Percentiles rank a stretch among this genome's conserved stretches.
These are phyloP conservation scores for Phialophora verrucosa DNA, from an alignment of 2,329 filamentous ascomycete genomes.

Conservation along the genomic window DNA sequence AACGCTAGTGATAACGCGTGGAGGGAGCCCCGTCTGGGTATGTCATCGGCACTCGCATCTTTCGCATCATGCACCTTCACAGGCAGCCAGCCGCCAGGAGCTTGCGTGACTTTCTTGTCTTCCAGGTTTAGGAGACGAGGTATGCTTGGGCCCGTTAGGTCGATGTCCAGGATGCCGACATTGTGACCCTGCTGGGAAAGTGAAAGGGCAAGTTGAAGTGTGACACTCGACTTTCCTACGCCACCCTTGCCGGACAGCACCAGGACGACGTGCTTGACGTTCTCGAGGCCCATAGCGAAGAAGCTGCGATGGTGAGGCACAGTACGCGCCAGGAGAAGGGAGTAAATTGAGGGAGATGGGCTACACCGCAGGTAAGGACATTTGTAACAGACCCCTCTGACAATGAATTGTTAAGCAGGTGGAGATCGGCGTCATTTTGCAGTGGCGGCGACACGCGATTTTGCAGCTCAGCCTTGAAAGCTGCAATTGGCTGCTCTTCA, in stretches of 20 bases:
- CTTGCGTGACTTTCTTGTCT: slow-evolving; percentile 85
- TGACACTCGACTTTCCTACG: slow-evolving; percentile 97
- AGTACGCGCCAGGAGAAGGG: background rate
- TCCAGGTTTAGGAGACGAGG: slow-evolving; percentile 93
- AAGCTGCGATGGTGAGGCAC: background rate
- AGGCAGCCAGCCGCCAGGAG: slow-evolving; percentile 89
- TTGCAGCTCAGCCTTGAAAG: slow-evolving; percentile 17
- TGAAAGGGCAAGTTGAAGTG: slow-evolving; percentile 90
- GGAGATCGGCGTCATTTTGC: slow-evolving; percentile 14
- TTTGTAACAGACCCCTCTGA: slow-evolving; percentile 1
- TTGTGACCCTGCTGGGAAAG: slow-evolving; percentile 83
- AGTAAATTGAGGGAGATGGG: background rate
- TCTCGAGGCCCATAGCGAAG: slow-evolving; percentile 37
- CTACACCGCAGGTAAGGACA: slow-evolving; percentile 1
- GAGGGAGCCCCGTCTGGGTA: slow-evolving; percentile 45
- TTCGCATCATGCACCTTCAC: slow-evolving; percentile 75
- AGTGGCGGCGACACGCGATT: background rate
- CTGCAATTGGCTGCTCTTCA: background rate
- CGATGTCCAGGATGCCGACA: slow-evolving; percentile 93
- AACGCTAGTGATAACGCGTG: slow-evolving; percentile 92
- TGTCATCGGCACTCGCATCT: slow-evolving; percentile 2
- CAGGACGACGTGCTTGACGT: slow-evolving; percentile 44
- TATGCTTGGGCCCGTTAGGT: slow-evolving; percentile 94
- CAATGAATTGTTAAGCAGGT: slow-evolving; percentile 27
- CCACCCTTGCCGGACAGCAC: slow-evolving; percentile 96